Evolutionary conservation across 768 basidiomycete genomes (phyloP), one percentile per base, ranked within the genome.

Genomic region (Podaxis mareebaensis): DNA sequence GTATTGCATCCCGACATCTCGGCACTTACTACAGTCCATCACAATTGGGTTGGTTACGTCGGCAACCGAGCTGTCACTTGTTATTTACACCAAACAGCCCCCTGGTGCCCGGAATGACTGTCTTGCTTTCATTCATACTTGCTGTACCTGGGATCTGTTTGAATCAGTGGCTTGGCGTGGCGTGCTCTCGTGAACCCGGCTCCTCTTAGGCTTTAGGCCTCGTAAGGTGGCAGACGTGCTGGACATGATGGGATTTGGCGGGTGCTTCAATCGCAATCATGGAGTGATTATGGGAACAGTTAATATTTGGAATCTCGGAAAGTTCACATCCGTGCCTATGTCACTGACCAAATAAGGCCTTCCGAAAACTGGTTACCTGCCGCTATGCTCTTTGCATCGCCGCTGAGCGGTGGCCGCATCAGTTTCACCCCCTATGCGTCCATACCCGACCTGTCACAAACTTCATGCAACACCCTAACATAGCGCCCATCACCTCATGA

Each of bases 51-150:
- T 46, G 44, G 58, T 59, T 51, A 48, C 58, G 49, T 46, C n/a
- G 30, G 58, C 58, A 59, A 59, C 58, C 58, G 46, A 38, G 2
- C 58, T 59, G 58, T 49, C 58, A 33, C 46, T 20, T 48, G 17
- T 3, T 46, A 46, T 3, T 46, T 1, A 10, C 8, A n/a, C n/a
- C 20, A 46, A 7, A 46, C n/a, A n/a, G 20, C n/a, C 42, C 0
- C 42, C 44, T 46, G n/a, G 44, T 46, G 33, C 33, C 33, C 33
- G 33, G 30, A 33, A 10, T 33, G 33, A 10, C 33, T 33, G 33
- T 33, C 8, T 2, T 33, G 33, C 33, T 33, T 22, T 33, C 30
- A 33, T 33, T 8, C 30, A 33, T 10, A 33, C 30, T 33, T 33
- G 8, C 8, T 33, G 33, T 33, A 33, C 33, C 33, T 10, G 33